These are phyloP conservation scores for Mortierella sp. DNA, from an alignment of 371 early-diverging fungal genomes.

Conservation along the genomic window DNA sequence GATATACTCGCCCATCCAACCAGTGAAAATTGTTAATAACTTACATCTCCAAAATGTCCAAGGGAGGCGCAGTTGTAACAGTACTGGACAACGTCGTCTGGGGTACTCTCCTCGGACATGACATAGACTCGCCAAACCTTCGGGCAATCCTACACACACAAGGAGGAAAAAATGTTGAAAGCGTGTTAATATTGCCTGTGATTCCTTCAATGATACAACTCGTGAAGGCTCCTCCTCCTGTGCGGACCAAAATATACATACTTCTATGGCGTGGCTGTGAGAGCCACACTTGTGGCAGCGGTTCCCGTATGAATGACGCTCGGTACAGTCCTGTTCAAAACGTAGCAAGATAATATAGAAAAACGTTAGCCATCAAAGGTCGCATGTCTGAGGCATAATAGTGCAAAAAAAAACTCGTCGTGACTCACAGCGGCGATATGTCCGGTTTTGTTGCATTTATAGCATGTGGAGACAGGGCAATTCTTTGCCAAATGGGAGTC, in stretches of 20 bases:
- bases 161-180: neutral
- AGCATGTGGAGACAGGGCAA: constrained; percentile 33
- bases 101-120: neutral
- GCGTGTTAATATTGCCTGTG: neutral
- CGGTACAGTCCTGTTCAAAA: constrained; percentile 27
- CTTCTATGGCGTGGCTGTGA: constrained; percentile 31
- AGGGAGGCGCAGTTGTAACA: constrained; percentile 48
- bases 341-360: neutral
- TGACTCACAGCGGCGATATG: constrained; percentile 32
- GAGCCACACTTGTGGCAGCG: constrained; percentile 28
- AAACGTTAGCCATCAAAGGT: neutral
- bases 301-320: constrained; percentile 19
- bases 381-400: neutral
- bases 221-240: neutral
- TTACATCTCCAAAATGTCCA: constrained; percentile 53
- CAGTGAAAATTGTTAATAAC: neutral
- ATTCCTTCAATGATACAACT: neutral
- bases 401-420: neutral
- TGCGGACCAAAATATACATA: neutral
- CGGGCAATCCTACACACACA: constrained; percentile 33
- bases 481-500: constrained; percentile 15
- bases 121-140: constrained; percentile 50
- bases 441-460: constrained; percentile 40
- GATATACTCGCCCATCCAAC: neutral
- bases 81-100: constrained; percentile 13